Conservation (phyloP, 2,329 filamentous ascomycete genomes). For the Nectriaceae sp. region DNA sequence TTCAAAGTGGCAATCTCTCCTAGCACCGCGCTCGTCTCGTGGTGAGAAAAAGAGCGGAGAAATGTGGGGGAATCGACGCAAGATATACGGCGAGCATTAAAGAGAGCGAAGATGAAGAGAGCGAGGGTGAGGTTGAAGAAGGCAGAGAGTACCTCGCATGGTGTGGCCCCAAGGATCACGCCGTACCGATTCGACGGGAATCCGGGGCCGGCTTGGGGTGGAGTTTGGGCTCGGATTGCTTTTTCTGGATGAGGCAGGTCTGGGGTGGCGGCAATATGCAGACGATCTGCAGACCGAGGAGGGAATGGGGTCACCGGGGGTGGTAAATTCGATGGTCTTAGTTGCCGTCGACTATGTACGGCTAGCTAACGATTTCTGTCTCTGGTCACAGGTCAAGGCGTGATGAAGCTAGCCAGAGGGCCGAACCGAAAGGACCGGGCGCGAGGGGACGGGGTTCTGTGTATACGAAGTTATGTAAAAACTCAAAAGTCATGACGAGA, state of each 20-base stretch:
- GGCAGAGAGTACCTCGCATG: slow-evolving; percentile 6
- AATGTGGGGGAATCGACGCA: too few species aligned
- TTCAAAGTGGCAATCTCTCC: too few species aligned
- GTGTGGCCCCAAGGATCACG: slow-evolving; percentile 24
- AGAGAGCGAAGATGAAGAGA: slow-evolving; percentile 11
- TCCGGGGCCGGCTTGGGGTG: slow-evolving; percentile 23
- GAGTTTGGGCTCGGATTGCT: slow-evolving; percentile 14
- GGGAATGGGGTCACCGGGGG: background rate
- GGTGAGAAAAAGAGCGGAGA: too few species aligned
- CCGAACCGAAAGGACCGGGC: too few species aligned
- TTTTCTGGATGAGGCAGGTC: slow-evolving; percentile 16
- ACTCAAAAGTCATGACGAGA: too few species aligned
- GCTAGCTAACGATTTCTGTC: too few species aligned
- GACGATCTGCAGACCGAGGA: slow-evolving; percentile 21
- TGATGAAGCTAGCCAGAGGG: too few species aligned
- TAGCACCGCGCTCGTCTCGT: too few species aligned
- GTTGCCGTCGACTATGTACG: slow-evolving; percentile 3
- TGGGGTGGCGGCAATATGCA: slow-evolving; percentile 6
- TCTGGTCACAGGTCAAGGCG: too few species aligned
- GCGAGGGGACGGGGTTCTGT: too few species aligned
- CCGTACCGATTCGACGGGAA: slow-evolving; percentile 31
- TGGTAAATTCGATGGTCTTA: slow-evolving; percentile 2
- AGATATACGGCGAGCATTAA: slow-evolving; percentile 5
- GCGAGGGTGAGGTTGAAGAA: slow-evolving; percentile 3
- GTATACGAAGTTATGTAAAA: too few species aligned